These are phyloP conservation scores for Erodium trifolium DNA, from an alignment of 441 rosid genomes.

Conservation along the genomic window DNA sequence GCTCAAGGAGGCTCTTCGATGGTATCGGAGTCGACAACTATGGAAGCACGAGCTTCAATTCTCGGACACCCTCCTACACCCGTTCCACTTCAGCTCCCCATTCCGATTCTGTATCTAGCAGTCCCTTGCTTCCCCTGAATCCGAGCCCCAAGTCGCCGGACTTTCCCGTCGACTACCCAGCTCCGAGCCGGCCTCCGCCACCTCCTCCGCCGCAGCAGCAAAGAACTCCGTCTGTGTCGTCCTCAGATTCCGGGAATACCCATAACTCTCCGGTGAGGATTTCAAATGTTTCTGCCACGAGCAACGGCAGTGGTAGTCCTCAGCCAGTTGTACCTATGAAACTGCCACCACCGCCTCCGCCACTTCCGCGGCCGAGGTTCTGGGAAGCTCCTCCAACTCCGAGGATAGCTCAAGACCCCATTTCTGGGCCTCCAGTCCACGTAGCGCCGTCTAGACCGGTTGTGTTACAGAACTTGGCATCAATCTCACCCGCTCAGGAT, in stretches of 20 bases:
- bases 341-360: slow-evolving; percentile 52
- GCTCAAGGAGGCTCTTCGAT: slow-evolving; percentile 39
- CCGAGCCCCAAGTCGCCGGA: slow-evolving; percentile 44
- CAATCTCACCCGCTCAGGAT: not conserved
- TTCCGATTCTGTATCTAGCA: slow-evolving; percentile 35
- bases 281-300: no score
- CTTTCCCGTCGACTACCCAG: slow-evolving; percentile 24
- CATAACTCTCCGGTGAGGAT: no score
- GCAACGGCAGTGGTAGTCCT: no score
- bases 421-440: slow-evolving; percentile 29
- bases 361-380: slow-evolving; percentile 26
- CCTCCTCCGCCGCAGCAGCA: slow-evolving; percentile 8
- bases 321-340: not conserved
- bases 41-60: slow-evolving; percentile 49
- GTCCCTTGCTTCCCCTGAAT: slow-evolving; percentile 27
- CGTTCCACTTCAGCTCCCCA: slow-evolving; percentile 51
- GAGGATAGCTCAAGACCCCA: not conserved
- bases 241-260: not conserved
- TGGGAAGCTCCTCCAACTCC: slow-evolving; percentile 12
- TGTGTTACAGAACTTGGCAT: slow-evolving; percentile 12
- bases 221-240: not conserved
- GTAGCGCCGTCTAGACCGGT: slow-evolving; percentile 11
- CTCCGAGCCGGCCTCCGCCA: slow-evolving; percentile 26
- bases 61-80: slow-evolving; percentile 47
- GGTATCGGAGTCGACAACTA: slow-evolving; percentile 25